Base-by-base conservation (phyloP, 345 rosid genomes). In the Citrus mangshanensis region DNA sequence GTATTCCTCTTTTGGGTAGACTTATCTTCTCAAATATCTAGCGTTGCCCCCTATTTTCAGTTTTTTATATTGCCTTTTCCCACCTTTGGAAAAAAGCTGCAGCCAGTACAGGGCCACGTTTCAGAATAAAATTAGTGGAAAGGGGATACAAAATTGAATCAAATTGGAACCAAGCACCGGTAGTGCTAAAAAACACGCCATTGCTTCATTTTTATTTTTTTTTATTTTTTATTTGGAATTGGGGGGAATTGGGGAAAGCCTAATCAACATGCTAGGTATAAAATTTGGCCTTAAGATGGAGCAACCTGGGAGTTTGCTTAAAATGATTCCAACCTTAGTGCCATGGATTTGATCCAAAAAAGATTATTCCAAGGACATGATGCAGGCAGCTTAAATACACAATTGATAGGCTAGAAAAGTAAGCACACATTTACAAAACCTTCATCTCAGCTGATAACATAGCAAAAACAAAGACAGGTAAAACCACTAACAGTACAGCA, bases 381-480 rank as follows among this genome's bases (percentile, higher is more conserved):
- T 54, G 5, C 6, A 74, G 46, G 60, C 40, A 28, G 55, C 46
- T 6, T 59, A 9, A 62, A 34, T 10, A 5, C 61, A 24, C 32
- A 37, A 34, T 42, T 9, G 24, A 42, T 74, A 74, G 72, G 32
- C 64, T 35, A 55, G 56, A 56, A 76, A n/a, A 67, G 24, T 56
- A 37, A 51, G 19, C 8, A 55, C 27, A 24, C 51, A 67, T 56
- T 67, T 67, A 76, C 79, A 76, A 25, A 54, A 67, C 54, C 68
- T 46, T 4, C 7, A 42, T 67, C 79, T 16, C 54, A 38, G 25
- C 25, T 24, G 38, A 60, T 24, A 18, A n/a, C 38, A 21, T 49
- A 46, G 32, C 59, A 9, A 18, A 22, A 28, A 16, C 12, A 55
- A 42, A 61, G 40, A 40, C 19, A 10, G 22, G 34, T 18, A 67